Evolutionary conservation across 129 eudicot genomes (phyloP), one percentile per base, ranked within the genome.

Genomic region (Flaveria robusta): DNA sequence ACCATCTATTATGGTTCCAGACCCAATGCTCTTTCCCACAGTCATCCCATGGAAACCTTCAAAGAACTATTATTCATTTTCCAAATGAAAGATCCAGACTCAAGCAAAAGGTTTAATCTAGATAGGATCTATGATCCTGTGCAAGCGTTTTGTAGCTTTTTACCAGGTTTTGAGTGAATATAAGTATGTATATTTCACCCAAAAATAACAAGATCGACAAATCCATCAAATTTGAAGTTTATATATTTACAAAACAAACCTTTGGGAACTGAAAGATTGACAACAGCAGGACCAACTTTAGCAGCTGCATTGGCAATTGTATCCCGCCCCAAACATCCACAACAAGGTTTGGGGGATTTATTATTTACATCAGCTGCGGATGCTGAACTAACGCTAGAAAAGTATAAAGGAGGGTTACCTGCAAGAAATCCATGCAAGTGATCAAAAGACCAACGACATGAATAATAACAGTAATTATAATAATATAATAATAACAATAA

Each of bases 241-340:
- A 50, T 12, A 27, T 6, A 74, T 63, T 52, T 62, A 12, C 31
- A 42, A 34, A 78, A 68, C 76, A 79, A 77, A 90, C 98, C 90
- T 72, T 77, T 85, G 14, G 97, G 93, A 74, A 93, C 96, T 4
- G 96, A 87, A 66, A 93, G 78, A 87, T 93, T 93, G 71, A 93
- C 98, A 23, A 93, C 97, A 71, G 98, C 97, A 62, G 98, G 96
- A 70, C 98, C 96, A 70, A 93, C 86, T 80, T 70, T 88, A 47
- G 98, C 96, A 82, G 98, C 98, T 49, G 98, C 98, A 88, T 93
- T 87, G 39, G 96, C 97, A 76, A 93, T 83, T 46, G 96, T 78
- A 79, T 93, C 97, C 47, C 98, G 85, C 26, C 96, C 92, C 71
- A 93, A 78, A 79, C 96, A 93, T 71, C 86, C 86, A 80, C 96